Conservation (phyloP, 139 green algal species). For the Yamagishiella unicocca region DNA sequence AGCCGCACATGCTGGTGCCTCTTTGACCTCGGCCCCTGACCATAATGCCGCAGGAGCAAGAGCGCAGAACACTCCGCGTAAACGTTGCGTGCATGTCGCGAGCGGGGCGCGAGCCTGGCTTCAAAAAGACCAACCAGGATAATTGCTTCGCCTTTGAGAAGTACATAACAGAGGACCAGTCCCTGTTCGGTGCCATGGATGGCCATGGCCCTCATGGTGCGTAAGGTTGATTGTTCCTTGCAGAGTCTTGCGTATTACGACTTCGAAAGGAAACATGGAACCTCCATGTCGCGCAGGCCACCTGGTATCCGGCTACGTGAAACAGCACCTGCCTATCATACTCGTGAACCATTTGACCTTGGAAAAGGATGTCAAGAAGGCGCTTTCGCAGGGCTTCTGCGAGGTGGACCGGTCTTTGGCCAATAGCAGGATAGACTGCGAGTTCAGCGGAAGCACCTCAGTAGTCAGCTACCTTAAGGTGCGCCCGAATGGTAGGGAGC, state of each 20-base stretch:
- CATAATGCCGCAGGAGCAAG: conserved; percentile 26
- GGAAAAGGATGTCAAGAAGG: conserved; percentile 60
- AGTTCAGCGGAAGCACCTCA: conserved; percentile 89
- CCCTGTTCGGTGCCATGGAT: conserved; percentile 87
- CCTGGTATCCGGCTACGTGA: conserved; percentile 82
- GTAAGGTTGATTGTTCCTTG: background rate
- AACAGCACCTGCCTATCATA: conserved; percentile 81
- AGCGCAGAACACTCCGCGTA: conserved; percentile 48
- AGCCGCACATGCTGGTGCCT: background rate
- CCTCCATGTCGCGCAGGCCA: conserved; percentile 68
- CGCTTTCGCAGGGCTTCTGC: conserved; percentile 72
- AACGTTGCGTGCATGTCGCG: conserved; percentile 83
- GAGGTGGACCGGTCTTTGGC: conserved; percentile 74
- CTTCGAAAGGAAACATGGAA: background rate
- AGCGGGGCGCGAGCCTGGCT: conserved; percentile 81
- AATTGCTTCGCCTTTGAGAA: conserved; percentile 89
- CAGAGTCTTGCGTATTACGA: background rate
- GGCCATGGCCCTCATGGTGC: conserved; percentile 89
- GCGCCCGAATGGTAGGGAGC: background rate
- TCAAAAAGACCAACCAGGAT: conserved; percentile 94
- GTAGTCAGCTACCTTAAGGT: conserved; percentile 80
- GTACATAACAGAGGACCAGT: conserved; percentile 82
- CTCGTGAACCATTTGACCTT: conserved; percentile 79
- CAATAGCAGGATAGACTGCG: conserved; percentile 74
- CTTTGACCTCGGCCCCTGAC: background rate